These are phyloP conservation scores for Massospora cicadina DNA, from an alignment of 371 early-diverging fungal species.

Conservation along the genomic window DNA sequence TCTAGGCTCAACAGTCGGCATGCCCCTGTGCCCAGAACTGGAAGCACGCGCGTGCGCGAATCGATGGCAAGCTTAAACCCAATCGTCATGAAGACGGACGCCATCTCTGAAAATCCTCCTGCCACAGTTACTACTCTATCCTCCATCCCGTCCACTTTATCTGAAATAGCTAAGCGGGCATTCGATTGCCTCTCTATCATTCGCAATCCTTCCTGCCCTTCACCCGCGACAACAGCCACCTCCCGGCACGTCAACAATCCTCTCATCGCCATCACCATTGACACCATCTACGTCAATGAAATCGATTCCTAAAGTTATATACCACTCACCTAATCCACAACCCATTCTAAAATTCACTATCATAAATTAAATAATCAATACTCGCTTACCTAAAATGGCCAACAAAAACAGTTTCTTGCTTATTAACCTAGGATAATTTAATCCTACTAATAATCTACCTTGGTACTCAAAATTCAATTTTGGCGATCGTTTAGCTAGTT, in stretches of 20 bases:
- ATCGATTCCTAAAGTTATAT: too few relatives aligned
- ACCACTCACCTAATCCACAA: too few relatives aligned
- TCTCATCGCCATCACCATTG: background rate
- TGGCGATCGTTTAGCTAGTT: too few relatives aligned
- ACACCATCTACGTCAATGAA: too few relatives aligned
- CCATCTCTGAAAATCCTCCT: conserved; percentile 46
- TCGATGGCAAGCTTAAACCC: background rate
- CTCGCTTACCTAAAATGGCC: too few relatives aligned
- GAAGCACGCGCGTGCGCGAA: background rate
- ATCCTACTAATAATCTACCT: too few relatives aligned
- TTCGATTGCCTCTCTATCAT: conserved; percentile 24
- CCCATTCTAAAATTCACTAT: too few relatives aligned
- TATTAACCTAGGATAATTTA: too few relatives aligned
- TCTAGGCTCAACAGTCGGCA: background rate
- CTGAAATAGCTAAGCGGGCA: conserved; percentile 59
- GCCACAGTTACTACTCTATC: conserved; percentile 60
- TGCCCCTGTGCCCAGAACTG: background rate
- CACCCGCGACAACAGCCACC: background rate
- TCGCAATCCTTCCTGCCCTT: background rate
- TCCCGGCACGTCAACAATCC: background rate
- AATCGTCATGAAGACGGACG: background rate
- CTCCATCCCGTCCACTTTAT: conserved; percentile 45
- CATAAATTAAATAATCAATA: too few relatives aligned
- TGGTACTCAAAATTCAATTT: too few relatives aligned
- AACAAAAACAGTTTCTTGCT: too few relatives aligned